These are phyloP conservation scores for Urochloa ruziziensis DNA, from an alignment of 176 grass and related monocot genomes.

Conservation along the genomic window DNA sequence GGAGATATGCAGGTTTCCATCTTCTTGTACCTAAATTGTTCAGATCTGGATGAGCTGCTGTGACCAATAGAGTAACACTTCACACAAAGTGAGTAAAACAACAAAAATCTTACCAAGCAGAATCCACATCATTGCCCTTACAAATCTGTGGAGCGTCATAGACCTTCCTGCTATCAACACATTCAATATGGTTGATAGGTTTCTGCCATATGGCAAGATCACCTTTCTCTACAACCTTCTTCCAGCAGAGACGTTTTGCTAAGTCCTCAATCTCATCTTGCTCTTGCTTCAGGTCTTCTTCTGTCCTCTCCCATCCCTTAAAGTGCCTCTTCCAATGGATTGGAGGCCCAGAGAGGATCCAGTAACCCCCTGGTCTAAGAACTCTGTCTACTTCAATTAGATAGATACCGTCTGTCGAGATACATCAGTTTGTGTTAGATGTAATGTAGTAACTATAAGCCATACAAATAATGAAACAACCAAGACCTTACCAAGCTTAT, in stretches of 20 bases:
- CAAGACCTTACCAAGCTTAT: slow-evolving; percentile 51
- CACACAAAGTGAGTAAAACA: background rate
- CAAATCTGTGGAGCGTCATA: slow-evolving; percentile 56
- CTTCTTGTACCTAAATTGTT: slow-evolving; percentile 51
- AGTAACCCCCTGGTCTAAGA: slow-evolving; percentile 80
- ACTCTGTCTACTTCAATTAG: slow-evolving; percentile 87
- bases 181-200: slow-evolving; percentile 74
- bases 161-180: slow-evolving; percentile 39
- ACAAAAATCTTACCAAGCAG: slow-evolving; percentile 60
- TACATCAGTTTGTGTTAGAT: background rate
- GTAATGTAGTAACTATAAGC: background rate
- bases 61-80: slow-evolving; percentile 13
- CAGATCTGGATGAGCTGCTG: background rate
- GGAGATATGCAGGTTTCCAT: slow-evolving; percentile 88
- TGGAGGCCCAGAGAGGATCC: slow-evolving; percentile 88
- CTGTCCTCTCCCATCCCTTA: slow-evolving; percentile 83
- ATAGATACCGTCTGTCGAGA: slow-evolving; percentile 58
- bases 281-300: slow-evolving; percentile 82
- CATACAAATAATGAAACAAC: background rate
- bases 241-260: slow-evolving; percentile 74
- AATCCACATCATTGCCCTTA: slow-evolving; percentile 52
- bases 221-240: slow-evolving; percentile 80
- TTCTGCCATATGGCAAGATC: slow-evolving; percentile 96
- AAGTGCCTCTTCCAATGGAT: slow-evolving; percentile 77
- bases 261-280: slow-evolving; percentile 85